Conservation (phyloP, 1,139 yeast genomes). For the Geotrichum candidum region DNA sequence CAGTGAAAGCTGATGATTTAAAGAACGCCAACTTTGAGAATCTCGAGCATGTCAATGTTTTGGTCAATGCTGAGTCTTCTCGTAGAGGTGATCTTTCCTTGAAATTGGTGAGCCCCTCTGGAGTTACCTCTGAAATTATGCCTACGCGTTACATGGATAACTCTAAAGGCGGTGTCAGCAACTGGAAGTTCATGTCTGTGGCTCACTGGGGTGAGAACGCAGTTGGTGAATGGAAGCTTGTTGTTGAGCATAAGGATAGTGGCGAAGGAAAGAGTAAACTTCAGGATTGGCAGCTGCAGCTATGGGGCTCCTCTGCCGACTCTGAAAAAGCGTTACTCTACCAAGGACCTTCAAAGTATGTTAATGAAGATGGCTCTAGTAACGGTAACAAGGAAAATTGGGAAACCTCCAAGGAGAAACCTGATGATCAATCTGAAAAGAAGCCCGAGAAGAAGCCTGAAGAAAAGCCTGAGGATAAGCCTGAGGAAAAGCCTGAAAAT, state of each 20-base stretch:
- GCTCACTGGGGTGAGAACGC: conserved; percentile 96
- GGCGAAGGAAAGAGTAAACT: conserved; percentile 45
- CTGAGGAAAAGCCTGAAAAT: conserved; percentile 17
- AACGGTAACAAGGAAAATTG: conserved; percentile 11
- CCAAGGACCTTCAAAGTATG: conserved; percentile 30
- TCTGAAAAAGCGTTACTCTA: conserved; percentile 51
- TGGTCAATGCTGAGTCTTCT: conserved; percentile 60
- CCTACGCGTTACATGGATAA: conserved; percentile 59
- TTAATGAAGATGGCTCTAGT: conserved; percentile 4
- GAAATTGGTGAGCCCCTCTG: conserved; percentile 66
- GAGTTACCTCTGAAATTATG: conserved; percentile 69
- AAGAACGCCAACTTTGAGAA: conserved; percentile 55
- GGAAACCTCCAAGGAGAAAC: conserved; percentile 15
- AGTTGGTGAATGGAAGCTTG: conserved; percentile 74
- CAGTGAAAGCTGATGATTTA: conserved; percentile 47
- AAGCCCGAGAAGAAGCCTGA: conserved; percentile 12
- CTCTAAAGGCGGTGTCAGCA: conserved; percentile 52
- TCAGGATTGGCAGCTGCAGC: conserved; percentile 64
- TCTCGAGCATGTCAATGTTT: conserved; percentile 81
- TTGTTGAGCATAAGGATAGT: conserved; percentile 44
- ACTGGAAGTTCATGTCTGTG: conserved; percentile 97
- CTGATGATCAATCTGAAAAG: conserved; percentile 17
- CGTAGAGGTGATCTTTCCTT: conserved; percentile 68
- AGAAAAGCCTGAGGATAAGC: conserved; percentile 18
- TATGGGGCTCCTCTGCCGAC: conserved; percentile 77